These are phyloP conservation scores for Botrytis pseudocinerea DNA, from an alignment of 2,329 filamentous ascomycete genomes.

Conservation along the genomic window DNA sequence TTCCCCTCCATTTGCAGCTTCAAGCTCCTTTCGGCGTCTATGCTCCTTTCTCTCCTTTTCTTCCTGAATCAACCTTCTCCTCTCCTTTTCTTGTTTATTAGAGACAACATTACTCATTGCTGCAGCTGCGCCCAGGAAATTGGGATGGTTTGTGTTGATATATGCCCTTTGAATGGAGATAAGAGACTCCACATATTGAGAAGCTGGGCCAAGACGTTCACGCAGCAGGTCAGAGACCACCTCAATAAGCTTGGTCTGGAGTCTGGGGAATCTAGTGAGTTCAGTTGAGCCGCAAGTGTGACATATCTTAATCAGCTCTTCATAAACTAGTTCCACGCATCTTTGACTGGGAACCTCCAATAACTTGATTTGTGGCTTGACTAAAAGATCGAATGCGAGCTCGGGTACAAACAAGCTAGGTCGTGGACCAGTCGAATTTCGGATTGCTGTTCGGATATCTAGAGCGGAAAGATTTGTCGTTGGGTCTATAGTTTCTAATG, in stretches of 20 bases:
- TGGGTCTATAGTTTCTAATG: slow-evolving; percentile 92
- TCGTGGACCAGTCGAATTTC: slow-evolving; percentile 94
- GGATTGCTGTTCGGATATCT: slow-evolving; percentile 94
- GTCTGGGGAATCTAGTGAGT: slow-evolving; percentile 82
- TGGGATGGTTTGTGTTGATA: slow-evolving; percentile 99
- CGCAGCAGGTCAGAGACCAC: slow-evolving; percentile 94
- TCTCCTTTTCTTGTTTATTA: slow-evolving; percentile 91
- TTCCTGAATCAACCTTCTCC: slow-evolving; percentile 75
- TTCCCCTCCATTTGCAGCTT: slow-evolving; percentile 68
- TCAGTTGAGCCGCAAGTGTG: slow-evolving; percentile 97
- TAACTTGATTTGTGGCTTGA: slow-evolving; percentile 98
- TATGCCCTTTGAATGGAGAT: slow-evolving; percentile 98
- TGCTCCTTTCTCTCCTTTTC: slow-evolving; percentile 85
- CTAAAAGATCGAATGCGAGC: slow-evolving; percentile 93
- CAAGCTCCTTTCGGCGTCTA: slow-evolving; percentile 79
- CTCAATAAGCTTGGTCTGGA: slow-evolving; percentile 97
- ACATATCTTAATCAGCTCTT: slow-evolving; percentile 98
- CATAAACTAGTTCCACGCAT: slow-evolving; percentile 96
- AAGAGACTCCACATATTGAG: slow-evolving; percentile 89
- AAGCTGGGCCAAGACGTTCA: slow-evolving; percentile 86
- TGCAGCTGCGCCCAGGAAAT: slow-evolving; percentile 93
- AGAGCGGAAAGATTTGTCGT: slow-evolving; percentile 92
- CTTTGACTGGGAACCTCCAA: slow-evolving; percentile 92
- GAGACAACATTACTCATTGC: slow-evolving; percentile 97
- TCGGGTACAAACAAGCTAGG: slow-evolving; percentile 97